phyloP scores from a whole-genome alignment of 352 stramenopile genomes.

The Phytophthora fragariaefolia region DNA sequence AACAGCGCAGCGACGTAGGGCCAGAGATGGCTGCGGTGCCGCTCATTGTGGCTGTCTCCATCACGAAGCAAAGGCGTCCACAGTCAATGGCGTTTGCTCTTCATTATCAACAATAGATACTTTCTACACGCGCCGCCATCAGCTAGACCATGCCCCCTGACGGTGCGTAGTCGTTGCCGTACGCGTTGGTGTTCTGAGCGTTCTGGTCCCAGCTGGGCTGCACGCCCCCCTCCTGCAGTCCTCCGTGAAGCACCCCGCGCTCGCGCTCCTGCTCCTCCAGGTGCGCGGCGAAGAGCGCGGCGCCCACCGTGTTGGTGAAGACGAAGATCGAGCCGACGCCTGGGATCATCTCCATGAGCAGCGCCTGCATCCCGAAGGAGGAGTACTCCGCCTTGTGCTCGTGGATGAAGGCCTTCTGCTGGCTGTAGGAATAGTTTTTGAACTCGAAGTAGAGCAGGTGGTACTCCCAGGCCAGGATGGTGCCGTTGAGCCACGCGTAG shows the following conservation, averaged over 20 bases:
- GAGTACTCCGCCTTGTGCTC: constrained; percentile 64
- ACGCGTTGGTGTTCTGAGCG: constrained; percentile 13
- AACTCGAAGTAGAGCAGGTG: constrained; percentile 84
- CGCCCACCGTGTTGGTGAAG: constrained; percentile 77
- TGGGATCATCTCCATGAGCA: constrained; percentile 81
- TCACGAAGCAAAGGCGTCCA: constrained; percentile 1
- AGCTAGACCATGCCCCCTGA: constrained; percentile 31
- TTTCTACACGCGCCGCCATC: constrained; percentile 4
- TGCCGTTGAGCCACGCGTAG: constrained; percentile 78
- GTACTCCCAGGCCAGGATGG: constrained; percentile 73
- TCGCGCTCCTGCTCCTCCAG: constrained; percentile 55
- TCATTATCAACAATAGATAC: constrained; percentile 15
- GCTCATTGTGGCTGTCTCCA: constrained; percentile 11
- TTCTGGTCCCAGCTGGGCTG: constrained; percentile 21
- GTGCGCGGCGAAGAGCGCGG: constrained; percentile 69
- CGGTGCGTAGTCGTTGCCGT: constrained; percentile 27
- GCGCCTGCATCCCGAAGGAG: constrained; percentile 71
- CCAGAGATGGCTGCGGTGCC: constrained; percentile 15
- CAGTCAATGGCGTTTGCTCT: neutral
- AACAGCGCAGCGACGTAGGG: neutral
- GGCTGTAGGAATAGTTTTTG: constrained; percentile 58
- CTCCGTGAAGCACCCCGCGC: neutral
- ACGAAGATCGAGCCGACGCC: constrained; percentile 67
- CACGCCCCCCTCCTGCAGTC: constrained; percentile 11
- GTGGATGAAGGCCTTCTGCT: constrained; percentile 62